These are phyloP conservation scores for Clavariopsis aquatica DNA, from an alignment of 495 filamentous ascomycete species.

Conservation along the genomic window DNA sequence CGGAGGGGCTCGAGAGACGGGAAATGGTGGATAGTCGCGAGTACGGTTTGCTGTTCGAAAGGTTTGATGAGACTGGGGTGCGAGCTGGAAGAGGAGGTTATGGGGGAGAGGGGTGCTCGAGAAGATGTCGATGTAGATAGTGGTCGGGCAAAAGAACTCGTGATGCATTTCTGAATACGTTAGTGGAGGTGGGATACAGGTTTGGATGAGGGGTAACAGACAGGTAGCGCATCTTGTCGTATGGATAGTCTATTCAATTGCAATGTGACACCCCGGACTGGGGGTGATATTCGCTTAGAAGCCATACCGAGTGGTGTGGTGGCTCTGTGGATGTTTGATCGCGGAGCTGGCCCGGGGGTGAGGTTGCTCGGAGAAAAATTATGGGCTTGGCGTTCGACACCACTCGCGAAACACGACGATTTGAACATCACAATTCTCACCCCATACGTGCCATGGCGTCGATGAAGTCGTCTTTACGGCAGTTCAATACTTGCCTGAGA, in stretches of 20 bases:
- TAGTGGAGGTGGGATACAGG: constrained; percentile 16
- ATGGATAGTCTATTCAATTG: constrained; percentile 22
- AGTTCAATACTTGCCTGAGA: constrained; percentile 29
- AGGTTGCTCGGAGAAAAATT: constrained; percentile 15
- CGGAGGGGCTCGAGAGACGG: constrained; percentile 82
- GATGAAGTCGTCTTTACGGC: constrained; percentile 25
- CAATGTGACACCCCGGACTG: constrained; percentile 23
- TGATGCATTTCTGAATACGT: neutral
- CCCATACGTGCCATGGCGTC: constrained; percentile 24
- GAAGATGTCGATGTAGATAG: constrained; percentile 71
- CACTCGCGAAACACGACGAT: neutral
- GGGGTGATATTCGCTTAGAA: constrained; percentile 15
- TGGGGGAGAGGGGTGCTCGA: constrained; percentile 5
- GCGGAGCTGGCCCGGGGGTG: constrained; percentile 25
- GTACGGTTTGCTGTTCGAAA: constrained; percentile 58
- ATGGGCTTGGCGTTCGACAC: constrained; percentile 10
- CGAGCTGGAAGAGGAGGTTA: constrained; percentile 31
- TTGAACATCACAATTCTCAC: neutral
- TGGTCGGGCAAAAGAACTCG: constrained; percentile 54
- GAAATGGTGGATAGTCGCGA: constrained; percentile 85
- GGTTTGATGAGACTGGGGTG: constrained; percentile 29
- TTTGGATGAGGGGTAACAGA: neutral
- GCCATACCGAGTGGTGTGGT: constrained; percentile 27
- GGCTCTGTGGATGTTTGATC: neutral
- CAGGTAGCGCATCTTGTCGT: constrained; percentile 16